A percentile compares a stretch with the other conserved stretches of the same genome.
phyloP scores from a whole-genome alignment of 371 early-diverging fungal species.

The Chytridium lagenaria region DNA sequence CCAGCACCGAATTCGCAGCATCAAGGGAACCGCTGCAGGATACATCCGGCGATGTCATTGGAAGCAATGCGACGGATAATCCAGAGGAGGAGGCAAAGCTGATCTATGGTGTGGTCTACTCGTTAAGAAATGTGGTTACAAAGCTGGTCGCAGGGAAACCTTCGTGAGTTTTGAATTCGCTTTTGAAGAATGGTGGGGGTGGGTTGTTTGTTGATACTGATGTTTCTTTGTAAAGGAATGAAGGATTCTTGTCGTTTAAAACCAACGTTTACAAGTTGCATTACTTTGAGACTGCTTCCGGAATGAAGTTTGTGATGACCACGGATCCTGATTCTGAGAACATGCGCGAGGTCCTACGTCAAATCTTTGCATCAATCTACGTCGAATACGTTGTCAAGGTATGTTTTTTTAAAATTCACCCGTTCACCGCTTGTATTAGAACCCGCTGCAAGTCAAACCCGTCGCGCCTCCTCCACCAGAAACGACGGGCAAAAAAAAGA shows the following conservation, averaged over 20 bases:
- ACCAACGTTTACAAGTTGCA: slow-evolving; percentile 88
- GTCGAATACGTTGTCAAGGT: slow-evolving; percentile 86
- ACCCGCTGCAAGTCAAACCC: slow-evolving; percentile 52
- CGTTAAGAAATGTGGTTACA: slow-evolving; percentile 84
- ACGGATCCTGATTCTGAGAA: slow-evolving; percentile 73
- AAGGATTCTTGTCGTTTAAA: slow-evolving; percentile 72
- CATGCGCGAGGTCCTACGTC: slow-evolving; percentile 72
- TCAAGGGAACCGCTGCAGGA: not conserved
- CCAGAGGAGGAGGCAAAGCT: slow-evolving; percentile 90
- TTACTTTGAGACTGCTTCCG: slow-evolving; percentile 86
- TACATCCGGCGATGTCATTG: slow-evolving; percentile 17
- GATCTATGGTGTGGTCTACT: slow-evolving; percentile 90
- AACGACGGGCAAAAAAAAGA: not conserved
- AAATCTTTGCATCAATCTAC: slow-evolving; percentile 85
- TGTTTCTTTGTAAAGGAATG: slow-evolving; percentile 24
- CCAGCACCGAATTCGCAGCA: not conserved
- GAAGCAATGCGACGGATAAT: slow-evolving; percentile 24
- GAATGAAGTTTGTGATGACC: slow-evolving; percentile 85
- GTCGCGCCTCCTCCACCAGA: slow-evolving; percentile 26
- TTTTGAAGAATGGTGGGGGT: not conserved
- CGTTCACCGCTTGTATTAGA: slow-evolving; percentile 31
- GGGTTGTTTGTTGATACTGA: slow-evolving; percentile 15
- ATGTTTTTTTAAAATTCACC: slow-evolving; percentile 62
- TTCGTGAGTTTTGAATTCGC: slow-evolving; percentile 21
- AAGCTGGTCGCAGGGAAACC: slow-evolving; percentile 61